Evolutionary conservation across 768 basidiomycete species (phyloP), one percentile per base, ranked within the genome.

Genomic region (Leucocoprinus leucothites): DNA sequence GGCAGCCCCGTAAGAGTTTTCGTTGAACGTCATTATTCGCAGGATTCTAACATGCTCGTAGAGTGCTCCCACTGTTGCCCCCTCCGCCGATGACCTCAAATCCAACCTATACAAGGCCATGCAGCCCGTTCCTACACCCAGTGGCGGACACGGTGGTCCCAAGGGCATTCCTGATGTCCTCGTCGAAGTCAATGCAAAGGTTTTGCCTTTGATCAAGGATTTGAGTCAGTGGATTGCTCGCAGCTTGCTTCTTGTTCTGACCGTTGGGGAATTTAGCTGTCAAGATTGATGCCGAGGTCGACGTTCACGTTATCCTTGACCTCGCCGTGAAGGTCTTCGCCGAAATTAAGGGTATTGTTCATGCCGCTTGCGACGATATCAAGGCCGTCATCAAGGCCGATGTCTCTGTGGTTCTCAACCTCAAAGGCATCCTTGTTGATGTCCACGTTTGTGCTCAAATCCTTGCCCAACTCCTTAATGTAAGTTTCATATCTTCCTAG

Each of bases 401-500:
- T 13, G 9, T 48, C 19, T 31, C 28, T 3, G 47, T 11, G 16
- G 28, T 31, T 11, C 31, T 31, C 31, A 5, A 31, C 31, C 31
- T 31, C 31, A 31, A 31, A 5, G 31, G 31, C 31, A 31, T 5
- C 6, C 31, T 28, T 14, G 24, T 9, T 19, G 14, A 31, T 13
- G 47, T 25, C 28, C 6, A 43, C 3, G 42, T 22, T 25, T 53
- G 59, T 47, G 60, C 56, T 5, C 18, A 51, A 5, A 44, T 53
- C 25, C 34, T 61, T 43, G 19, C 47, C 6, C 57, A 61, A 21
- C 19, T 58, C 16, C 14, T 62, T 22, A 22, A 53, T 14, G 57
- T 26, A 24, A 44, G 64, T 53, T 53, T 21, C 55, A 62, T 56
- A 19, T 5, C 9, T 14, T 26, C 11, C 34, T 14, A 16, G 3